These are phyloP conservation scores for Gypsophila paniculata DNA, from an alignment of 179 eudicot genomes.

Conservation along the genomic window DNA sequence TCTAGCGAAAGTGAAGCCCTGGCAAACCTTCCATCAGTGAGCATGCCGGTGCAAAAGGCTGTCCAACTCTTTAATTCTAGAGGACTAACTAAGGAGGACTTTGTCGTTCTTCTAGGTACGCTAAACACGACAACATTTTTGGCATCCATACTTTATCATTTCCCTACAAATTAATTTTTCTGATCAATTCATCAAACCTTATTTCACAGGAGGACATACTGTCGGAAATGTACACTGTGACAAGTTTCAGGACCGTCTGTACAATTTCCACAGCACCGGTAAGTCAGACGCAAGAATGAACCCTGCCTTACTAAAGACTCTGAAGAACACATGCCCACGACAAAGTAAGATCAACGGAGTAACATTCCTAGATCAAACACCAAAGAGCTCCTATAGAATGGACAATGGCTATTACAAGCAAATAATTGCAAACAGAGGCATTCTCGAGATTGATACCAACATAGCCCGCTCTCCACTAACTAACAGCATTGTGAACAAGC, in stretches of 20 bases:
- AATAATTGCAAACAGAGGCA: constrained; percentile 19
- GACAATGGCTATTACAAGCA: constrained; percentile 21
- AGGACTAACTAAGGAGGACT: constrained; percentile 30
- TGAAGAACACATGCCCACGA: constrained; percentile 29
- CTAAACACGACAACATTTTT: not conserved
- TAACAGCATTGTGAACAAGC: constrained; percentile 8
- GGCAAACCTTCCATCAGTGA: constrained; percentile 23
- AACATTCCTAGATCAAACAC: constrained; percentile 32
- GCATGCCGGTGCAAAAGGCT: constrained; percentile 16
- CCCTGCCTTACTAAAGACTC: constrained; percentile 7
- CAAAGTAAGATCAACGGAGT: constrained; percentile 1
- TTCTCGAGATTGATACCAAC: constrained; percentile 21
- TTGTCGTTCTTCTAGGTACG: constrained; percentile 24
- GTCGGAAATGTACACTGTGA: constrained; percentile 36
- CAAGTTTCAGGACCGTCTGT: constrained; percentile 25
- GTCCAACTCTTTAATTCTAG: constrained; percentile 21
- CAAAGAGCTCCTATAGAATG: constrained; percentile 18
- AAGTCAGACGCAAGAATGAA: constrained; percentile 32
- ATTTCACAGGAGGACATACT: constrained; percentile 34
- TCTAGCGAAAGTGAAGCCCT: constrained; percentile 22
- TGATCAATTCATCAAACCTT: not conserved
- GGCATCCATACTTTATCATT: not conserved
- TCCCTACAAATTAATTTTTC: not conserved
- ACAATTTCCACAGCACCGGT: constrained; percentile 26
- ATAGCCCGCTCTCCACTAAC: constrained; percentile 7